Percentiles rank a stretch among this genome's conserved stretches.
These are phyloP conservation scores for Hymenoscyphus linearis DNA, from an alignment of 2,329 filamentous ascomycete species.

Conservation along the genomic window DNA sequence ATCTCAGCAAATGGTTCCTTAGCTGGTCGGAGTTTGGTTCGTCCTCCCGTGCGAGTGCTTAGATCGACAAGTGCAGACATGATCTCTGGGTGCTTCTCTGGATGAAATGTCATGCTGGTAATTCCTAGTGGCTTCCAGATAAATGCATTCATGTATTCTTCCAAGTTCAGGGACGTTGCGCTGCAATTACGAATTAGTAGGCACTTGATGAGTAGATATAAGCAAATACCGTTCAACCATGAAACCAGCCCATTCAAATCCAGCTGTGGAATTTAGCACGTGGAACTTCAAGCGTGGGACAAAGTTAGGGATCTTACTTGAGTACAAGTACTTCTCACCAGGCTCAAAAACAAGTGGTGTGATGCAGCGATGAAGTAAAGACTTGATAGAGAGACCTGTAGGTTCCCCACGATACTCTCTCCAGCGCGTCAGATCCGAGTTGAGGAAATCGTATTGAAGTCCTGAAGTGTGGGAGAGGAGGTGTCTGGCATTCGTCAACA, in stretches of 20 bases:
- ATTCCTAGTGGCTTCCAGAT: slow-evolving; percentile 16
- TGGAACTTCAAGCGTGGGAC: background rate
- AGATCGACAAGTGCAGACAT: slow-evolving; percentile 3
- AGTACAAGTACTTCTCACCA: slow-evolving; percentile 55
- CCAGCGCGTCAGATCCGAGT: slow-evolving; percentile 8
- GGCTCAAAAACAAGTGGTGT: slow-evolving; percentile 59
- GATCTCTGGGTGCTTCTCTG: slow-evolving; percentile 7
- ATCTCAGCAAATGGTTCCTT: slow-evolving; percentile 4
- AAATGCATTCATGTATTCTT: slow-evolving; percentile 15
- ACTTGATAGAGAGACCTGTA: background rate
- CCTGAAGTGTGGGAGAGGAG: slow-evolving; percentile 25
- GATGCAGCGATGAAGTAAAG: background rate
- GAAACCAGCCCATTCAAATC: slow-evolving; percentile 48
- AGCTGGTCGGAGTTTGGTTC: background rate
- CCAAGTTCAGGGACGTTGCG: background rate
- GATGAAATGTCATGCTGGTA: slow-evolving; percentile 13
- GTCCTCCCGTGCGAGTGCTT: background rate
- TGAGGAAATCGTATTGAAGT: slow-evolving; percentile 17
- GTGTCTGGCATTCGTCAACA: slow-evolving; percentile 3
- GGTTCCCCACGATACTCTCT: slow-evolving; percentile 11
- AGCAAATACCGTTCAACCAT: slow-evolving; percentile 4
- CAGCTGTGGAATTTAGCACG: slow-evolving; percentile 27
- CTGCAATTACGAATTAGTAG: background rate
- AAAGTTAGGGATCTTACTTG: background rate
- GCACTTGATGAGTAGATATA: background rate